Conservation (phyloP, 176 grass and related monocot species). For the Zea mays region DNA sequence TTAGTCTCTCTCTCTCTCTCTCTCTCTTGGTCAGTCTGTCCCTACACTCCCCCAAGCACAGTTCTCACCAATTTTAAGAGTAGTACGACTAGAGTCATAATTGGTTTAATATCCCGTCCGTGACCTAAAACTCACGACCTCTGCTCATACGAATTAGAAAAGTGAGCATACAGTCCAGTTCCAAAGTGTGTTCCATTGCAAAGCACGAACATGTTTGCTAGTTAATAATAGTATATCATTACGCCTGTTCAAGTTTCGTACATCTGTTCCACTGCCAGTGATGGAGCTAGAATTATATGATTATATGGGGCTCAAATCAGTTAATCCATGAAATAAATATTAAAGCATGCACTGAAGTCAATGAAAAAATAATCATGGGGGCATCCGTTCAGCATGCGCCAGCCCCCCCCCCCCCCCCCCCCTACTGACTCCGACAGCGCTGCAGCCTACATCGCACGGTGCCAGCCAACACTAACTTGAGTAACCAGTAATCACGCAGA, state of each 20-base stretch:
- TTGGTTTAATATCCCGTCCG: not conserved
- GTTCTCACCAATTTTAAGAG: not conserved
- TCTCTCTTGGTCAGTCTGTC: not conserved
- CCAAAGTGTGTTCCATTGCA: not conserved
- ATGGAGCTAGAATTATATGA: not conserved
- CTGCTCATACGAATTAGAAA: not conserved
- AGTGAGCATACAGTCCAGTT: not conserved
- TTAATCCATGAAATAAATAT: not conserved
- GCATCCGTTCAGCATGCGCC: not conserved
- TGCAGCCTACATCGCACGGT: not conserved
- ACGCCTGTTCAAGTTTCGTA: not conserved
- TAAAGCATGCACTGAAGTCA: not conserved
- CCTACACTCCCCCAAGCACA: not conserved
- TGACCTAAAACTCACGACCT: not conserved
- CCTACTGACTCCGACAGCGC: not conserved
- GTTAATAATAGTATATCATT: not conserved
- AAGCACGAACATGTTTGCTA: not conserved
- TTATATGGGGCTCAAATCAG: not conserved
- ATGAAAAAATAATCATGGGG: not conserved
- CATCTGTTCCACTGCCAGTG: not conserved
- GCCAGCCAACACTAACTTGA: not conserved
- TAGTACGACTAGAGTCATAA: not conserved
- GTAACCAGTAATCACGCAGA: constrained; percentile 21
- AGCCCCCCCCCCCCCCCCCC: too few relatives aligned
- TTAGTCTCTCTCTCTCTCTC: too few relatives aligned